phyloP scores from a whole-genome alignment of 164 flowering plant genomes.

The Brasenia schreberi region DNA sequence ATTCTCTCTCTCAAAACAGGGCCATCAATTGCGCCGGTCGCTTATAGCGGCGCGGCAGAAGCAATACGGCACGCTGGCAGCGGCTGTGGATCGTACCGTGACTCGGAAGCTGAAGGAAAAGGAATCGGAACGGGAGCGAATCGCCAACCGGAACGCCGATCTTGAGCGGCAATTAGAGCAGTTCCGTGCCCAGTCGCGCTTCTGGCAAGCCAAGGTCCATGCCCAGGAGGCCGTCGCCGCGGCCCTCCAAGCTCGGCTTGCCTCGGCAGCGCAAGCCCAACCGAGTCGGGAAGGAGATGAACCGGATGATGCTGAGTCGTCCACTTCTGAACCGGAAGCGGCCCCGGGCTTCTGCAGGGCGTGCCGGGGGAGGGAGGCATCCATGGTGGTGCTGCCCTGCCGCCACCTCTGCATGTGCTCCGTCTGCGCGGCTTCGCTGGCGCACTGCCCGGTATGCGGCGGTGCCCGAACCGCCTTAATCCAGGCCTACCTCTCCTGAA shows the following conservation, averaged over 20 bases:
- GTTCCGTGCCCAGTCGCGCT: conserved; percentile 49
- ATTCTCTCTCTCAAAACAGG: conserved; percentile 20
- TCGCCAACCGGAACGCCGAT: conserved; percentile 45
- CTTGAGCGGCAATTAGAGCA: conserved; percentile 41
- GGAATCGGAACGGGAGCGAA: conserved; percentile 53
- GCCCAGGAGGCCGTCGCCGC: conserved; percentile 62
- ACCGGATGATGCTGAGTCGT: conserved; percentile 77
- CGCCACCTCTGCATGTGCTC: conserved; percentile 59
- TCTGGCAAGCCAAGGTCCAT: conserved; percentile 64
- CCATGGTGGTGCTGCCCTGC: conserved; percentile 70
- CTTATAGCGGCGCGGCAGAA: conserved; percentile 55
- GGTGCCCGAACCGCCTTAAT: not conserved
- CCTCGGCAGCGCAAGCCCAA: conserved; percentile 2
- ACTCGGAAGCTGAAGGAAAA: conserved; percentile 39
- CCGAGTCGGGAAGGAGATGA: conserved; percentile 9
- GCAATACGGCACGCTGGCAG: conserved; percentile 54
- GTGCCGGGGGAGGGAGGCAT: conserved; percentile 38
- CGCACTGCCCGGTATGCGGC: conserved; percentile 60
- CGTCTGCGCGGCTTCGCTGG: conserved; percentile 43
- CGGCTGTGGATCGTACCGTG: conserved; percentile 53
- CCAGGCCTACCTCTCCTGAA: not conserved
- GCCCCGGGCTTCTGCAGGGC: conserved; percentile 19
- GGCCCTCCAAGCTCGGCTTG: conserved; percentile 11
- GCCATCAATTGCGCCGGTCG: conserved; percentile 56
- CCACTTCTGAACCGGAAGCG: conserved; percentile 50